Percentiles rank a stretch among this genome's conserved stretches.
These are phyloP conservation scores for Fusarium sulawesiense DNA, from an alignment of 2,329 filamentous ascomycete species.

Conservation along the genomic window DNA sequence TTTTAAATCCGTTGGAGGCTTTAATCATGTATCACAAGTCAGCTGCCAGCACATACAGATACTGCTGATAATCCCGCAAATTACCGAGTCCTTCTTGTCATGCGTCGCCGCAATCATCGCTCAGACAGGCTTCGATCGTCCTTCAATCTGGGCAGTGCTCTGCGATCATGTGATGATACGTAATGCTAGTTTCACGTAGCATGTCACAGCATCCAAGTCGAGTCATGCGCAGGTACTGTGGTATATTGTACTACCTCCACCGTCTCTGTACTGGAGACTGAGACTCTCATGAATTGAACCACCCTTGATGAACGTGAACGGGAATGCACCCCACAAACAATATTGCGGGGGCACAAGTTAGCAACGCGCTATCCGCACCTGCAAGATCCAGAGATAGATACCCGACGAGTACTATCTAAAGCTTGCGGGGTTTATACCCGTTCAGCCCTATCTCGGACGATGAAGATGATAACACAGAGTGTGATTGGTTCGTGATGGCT, in stretches of 20 bases:
- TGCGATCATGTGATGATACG: not conserved
- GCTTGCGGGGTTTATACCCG: not conserved
- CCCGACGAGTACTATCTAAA: not conserved
- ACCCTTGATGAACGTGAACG: no score
- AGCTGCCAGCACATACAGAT: not conserved
- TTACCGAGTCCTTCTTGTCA: slow-evolving; percentile 3
- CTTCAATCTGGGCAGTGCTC: not conserved
- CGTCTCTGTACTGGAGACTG: not conserved
- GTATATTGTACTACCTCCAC: not conserved
- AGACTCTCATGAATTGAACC: not conserved
- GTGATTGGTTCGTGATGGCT: slow-evolving; percentile 17
- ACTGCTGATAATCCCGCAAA: slow-evolving; percentile 5
- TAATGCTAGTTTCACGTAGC: not conserved
- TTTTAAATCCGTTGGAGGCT: not conserved
- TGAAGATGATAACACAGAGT: accelerated
- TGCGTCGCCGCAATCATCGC: not conserved
- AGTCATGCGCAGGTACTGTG: not conserved
- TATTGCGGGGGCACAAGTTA: not conserved
- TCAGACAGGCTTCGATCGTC: slow-evolving; percentile 8
- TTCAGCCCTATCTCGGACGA: not conserved
- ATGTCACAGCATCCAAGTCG: not conserved
- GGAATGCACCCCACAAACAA: not conserved
- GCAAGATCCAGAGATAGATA: slow-evolving; percentile 2
- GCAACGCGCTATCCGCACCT: not conserved
- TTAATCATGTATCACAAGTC: not conserved